Evolutionary conservation across 2,329 filamentous ascomycete genomes (phyloP).

Genomic region (Ambrosiella xylebori): DNA sequence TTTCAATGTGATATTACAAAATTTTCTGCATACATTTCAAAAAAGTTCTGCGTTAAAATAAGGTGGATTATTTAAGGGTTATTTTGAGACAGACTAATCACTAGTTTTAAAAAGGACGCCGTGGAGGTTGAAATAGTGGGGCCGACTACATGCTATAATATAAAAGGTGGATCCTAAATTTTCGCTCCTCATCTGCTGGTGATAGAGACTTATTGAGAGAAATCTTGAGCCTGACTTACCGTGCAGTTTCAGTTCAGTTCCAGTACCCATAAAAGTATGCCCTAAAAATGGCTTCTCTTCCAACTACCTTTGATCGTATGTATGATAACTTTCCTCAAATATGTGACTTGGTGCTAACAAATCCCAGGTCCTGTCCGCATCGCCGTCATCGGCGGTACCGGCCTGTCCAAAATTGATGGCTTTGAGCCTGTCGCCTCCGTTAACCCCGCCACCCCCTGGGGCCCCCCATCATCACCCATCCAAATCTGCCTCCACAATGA

Average conservation of each 20-base stretch:
- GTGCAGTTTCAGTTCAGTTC: neutral
- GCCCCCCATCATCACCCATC: conserved; percentile 56
- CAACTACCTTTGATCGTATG: conserved; percentile 41
- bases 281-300: conserved; percentile 33
- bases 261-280: neutral
- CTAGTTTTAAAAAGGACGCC: neutral
- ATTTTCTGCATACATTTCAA: neutral
- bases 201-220: neutral
- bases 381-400: conserved; percentile 84
- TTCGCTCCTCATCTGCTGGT: neutral
- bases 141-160: neutral
- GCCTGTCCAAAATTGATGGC: conserved; percentile 69
- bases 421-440: conserved; percentile 73
- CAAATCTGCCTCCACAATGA: conserved; percentile 75
- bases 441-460: conserved; percentile 73
- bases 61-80: neutral
- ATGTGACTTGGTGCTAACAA: conserved; percentile 7
- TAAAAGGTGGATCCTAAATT: neutral
- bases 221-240: neutral
- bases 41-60: neutral
- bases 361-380: conserved; percentile 53
- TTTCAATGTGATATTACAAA: neutral
- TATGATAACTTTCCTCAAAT: conserved; percentile 7
- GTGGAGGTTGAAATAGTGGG: neutral
- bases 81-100: neutral